Conservation (phyloP, 768 basidiomycete genomes). For the Russula foetens region DNA sequence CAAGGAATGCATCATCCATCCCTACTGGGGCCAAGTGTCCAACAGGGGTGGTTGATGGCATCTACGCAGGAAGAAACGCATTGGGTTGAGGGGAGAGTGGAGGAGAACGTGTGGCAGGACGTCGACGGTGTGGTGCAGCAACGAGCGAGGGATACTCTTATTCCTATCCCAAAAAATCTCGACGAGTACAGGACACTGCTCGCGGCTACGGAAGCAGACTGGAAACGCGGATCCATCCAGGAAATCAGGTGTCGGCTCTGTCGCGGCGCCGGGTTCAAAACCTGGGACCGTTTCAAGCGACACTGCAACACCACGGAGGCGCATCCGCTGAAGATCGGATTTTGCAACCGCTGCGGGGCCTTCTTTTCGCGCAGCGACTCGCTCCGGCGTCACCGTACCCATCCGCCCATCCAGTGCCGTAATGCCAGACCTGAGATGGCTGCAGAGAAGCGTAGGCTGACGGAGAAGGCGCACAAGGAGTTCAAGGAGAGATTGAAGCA, state of each 20-base stretch:
- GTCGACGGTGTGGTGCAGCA: too few relatives aligned
- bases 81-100: too few relatives aligned
- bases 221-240: not conserved
- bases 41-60: too few relatives aligned
- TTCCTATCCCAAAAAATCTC: too few relatives aligned
- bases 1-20: too few relatives aligned
- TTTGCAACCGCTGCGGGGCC: not conserved
- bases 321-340: not conserved
- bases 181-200: not conserved
- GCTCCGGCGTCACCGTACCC: not conserved
- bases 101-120: too few relatives aligned
- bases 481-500: not conserved
- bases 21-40: too few relatives aligned
- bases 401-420: not conserved
- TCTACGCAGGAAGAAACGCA: too few relatives aligned
- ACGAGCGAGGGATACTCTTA: too few relatives aligned
- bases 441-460: not conserved
- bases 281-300: not conserved
- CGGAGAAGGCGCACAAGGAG: not conserved
- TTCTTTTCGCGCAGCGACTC: not conserved
- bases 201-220: not conserved
- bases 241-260: not conserved
- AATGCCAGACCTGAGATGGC: not conserved
- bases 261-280: not conserved
- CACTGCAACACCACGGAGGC: not conserved